phyloP scores from a whole-genome alignment of 805 yeast genomes.

The Debaryomyces maramus region DNA sequence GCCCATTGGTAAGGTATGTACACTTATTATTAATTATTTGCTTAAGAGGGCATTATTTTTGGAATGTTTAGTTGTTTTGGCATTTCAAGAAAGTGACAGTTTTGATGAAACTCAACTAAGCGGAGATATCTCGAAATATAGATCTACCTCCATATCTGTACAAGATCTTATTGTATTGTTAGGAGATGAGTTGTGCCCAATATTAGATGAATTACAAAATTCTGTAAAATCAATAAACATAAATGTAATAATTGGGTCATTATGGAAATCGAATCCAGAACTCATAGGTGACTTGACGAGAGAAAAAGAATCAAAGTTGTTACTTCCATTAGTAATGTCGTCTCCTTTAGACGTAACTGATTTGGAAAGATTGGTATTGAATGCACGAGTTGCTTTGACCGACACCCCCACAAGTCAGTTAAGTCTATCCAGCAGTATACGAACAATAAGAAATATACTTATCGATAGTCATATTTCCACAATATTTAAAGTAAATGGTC shows the following conservation, averaged over 20 bases:
- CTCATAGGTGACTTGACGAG: slow-evolving; percentile 17
- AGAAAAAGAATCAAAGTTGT: slow-evolving; percentile 24
- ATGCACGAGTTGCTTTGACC: slow-evolving; percentile 9
- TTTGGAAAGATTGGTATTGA: slow-evolving; percentile 11
- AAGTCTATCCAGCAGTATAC: background rate
- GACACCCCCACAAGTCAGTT: slow-evolving; percentile 2
- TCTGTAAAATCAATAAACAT: background rate
- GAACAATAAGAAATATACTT: slow-evolving; percentile 4
- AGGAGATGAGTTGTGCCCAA: slow-evolving; percentile 26
- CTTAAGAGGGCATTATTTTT: slow-evolving; percentile 24
- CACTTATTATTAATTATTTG: slow-evolving; percentile 21
- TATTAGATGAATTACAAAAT: slow-evolving; percentile 22
- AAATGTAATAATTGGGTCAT: background rate
- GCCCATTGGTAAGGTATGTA: background rate
- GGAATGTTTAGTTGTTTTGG: slow-evolving; percentile 14
- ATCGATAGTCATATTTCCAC: slow-evolving; percentile 3
- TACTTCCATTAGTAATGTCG: slow-evolving; percentile 20
- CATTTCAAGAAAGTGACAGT: slow-evolving; percentile 8
- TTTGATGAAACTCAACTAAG: background rate
- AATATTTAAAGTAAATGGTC: slow-evolving; percentile 3
- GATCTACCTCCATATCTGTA: background rate
- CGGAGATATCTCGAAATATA: slow-evolving; percentile 7
- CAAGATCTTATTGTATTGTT: slow-evolving; percentile 20
- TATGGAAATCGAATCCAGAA: background rate
- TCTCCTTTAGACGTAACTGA: slow-evolving; percentile 13